These are phyloP conservation scores for Xylaria flabelliformis DNA, from an alignment of 495 filamentous ascomycete genomes.

Conservation along the genomic window DNA sequence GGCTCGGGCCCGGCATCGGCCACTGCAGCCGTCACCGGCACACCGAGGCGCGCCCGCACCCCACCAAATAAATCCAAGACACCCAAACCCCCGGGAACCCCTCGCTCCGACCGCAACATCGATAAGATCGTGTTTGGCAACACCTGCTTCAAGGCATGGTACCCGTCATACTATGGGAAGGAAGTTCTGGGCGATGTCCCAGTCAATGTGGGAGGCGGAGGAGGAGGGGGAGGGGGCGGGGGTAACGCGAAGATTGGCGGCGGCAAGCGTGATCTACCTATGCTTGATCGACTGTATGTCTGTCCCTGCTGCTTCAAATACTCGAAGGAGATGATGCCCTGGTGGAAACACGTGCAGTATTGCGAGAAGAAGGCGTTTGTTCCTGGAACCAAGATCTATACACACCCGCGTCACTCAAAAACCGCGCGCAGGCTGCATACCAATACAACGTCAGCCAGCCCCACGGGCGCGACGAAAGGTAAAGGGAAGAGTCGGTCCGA, in stretches of 20 bases:
- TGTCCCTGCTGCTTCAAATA: slow-evolving; percentile 97
- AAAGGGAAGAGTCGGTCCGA: slow-evolving; percentile 40
- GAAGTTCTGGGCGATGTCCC: slow-evolving; percentile 66
- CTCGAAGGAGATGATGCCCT: slow-evolving; percentile 70
- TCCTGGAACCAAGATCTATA: slow-evolving; percentile 55
- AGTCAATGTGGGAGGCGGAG: slow-evolving; percentile 33
- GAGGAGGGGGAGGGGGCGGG: background rate
- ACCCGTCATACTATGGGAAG: slow-evolving; percentile 77
- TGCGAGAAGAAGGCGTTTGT: slow-evolving; percentile 51
- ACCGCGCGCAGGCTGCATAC: slow-evolving; percentile 37
- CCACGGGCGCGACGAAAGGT: slow-evolving; percentile 30
- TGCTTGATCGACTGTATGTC: slow-evolving; percentile 74
- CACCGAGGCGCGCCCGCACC: slow-evolving; percentile 33
- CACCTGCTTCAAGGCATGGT: slow-evolving; percentile 77
- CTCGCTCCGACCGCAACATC: slow-evolving; percentile 64
- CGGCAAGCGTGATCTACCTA: slow-evolving; percentile 46
- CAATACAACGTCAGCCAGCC: background rate
- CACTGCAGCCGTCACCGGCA: slow-evolving; percentile 1
- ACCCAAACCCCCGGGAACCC: slow-evolving; percentile 33
- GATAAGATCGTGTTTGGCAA: slow-evolving; percentile 78
- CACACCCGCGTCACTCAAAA: slow-evolving; percentile 52
- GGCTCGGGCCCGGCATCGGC: background rate
- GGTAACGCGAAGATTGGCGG: slow-evolving; percentile 37
- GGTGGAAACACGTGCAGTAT: slow-evolving; percentile 51
- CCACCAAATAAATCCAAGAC: slow-evolving; percentile 29